Conservation (phyloP, 352 stramenopile species). For the Lagenidium giganteum region DNA sequence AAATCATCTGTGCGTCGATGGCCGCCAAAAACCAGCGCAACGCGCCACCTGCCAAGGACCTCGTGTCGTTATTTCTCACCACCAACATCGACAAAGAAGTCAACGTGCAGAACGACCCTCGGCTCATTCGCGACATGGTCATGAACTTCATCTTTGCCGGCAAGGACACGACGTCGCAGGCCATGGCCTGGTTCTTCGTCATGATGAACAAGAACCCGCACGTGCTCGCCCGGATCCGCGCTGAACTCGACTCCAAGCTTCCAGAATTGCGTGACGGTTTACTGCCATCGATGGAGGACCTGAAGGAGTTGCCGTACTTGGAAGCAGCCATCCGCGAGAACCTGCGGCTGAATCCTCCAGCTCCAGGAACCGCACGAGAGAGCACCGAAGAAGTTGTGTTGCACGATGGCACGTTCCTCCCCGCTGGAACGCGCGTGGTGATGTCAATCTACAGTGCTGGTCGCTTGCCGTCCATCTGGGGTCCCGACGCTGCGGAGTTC, state of each 20-base stretch:
- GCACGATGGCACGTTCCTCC: constrained; percentile 48
- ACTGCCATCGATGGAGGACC: constrained; percentile 34
- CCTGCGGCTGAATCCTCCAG: constrained; percentile 52
- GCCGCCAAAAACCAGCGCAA: constrained; percentile 13
- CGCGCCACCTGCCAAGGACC: constrained; percentile 16
- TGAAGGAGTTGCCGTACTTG: constrained; percentile 48
- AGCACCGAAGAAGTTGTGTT: constrained; percentile 41
- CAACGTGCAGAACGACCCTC: too few species aligned
- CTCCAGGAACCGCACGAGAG: constrained; percentile 32
- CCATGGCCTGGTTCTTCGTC: constrained; percentile 66
- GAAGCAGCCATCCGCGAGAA: constrained; percentile 58
- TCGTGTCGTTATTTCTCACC: constrained; percentile 31
- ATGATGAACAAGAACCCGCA: constrained; percentile 69
- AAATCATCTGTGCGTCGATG: constrained; percentile 50
- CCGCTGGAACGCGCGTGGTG: constrained; percentile 29
- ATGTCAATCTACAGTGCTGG: constrained; percentile 40
- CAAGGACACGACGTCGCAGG: constrained; percentile 67
- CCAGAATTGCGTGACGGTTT: constrained; percentile 17
- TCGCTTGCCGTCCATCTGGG: constrained; percentile 40
- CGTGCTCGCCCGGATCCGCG: constrained; percentile 30
- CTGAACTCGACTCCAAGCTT: constrained; percentile 33
- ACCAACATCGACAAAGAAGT: constrained; percentile 29
- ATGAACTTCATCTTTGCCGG: constrained; percentile 76
- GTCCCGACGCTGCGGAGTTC: constrained; percentile 39
- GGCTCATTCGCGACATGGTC: constrained; percentile 60